Percentiles rank a stretch among this genome's conserved stretches.
phyloP scores from a whole-genome alignment of 768 basidiomycete genomes.

The Heimioporus sp. region DNA sequence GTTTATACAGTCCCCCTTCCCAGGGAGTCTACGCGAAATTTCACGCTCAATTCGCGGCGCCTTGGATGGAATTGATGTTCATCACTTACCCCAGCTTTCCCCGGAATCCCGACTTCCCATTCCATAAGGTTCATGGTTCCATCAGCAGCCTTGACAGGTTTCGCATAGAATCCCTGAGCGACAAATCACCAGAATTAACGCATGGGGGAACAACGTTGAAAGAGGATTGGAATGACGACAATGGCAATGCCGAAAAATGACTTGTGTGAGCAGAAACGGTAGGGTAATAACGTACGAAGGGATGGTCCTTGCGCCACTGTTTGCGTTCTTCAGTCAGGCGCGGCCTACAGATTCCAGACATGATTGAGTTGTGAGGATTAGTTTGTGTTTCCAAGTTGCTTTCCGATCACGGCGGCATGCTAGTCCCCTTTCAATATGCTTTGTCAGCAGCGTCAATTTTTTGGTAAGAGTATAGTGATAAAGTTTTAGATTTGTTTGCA shows the following conservation, averaged over 20 bases:
- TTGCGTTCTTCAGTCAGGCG: slow-evolving; percentile 96
- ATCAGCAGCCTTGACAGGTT: slow-evolving; percentile 85
- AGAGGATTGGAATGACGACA: neutral
- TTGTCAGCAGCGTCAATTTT: slow-evolving; percentile 17
- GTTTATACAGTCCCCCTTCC: slow-evolving; percentile 95
- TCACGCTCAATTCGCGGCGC: slow-evolving; percentile 11
- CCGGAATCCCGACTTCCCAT: slow-evolving; percentile 99
- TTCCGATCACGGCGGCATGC: neutral
- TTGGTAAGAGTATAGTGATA: too few relatives aligned
- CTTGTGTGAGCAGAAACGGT: slow-evolving; percentile 1
- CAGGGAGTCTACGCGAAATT: slow-evolving; percentile 74
- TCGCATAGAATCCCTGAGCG: slow-evolving; percentile 91
- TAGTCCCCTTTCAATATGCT: neutral
- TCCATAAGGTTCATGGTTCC: slow-evolving; percentile 95
- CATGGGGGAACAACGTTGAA: neutral
- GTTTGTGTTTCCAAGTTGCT: neutral
- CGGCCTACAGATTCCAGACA: slow-evolving; percentile 92
- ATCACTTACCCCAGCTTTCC: slow-evolving; percentile 75
- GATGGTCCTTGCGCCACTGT: slow-evolving; percentile 98
- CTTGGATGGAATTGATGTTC: slow-evolving; percentile 1
- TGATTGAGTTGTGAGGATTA: slow-evolving; percentile 26
- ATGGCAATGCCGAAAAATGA: neutral
- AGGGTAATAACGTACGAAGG: slow-evolving; percentile 70
- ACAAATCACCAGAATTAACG: slow-evolving; percentile 6
- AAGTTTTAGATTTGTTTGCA: too few relatives aligned